Evolutionary conservation across 768 basidiomycete species (phyloP).

Genomic region (Psilocybe cubensis): DNA sequence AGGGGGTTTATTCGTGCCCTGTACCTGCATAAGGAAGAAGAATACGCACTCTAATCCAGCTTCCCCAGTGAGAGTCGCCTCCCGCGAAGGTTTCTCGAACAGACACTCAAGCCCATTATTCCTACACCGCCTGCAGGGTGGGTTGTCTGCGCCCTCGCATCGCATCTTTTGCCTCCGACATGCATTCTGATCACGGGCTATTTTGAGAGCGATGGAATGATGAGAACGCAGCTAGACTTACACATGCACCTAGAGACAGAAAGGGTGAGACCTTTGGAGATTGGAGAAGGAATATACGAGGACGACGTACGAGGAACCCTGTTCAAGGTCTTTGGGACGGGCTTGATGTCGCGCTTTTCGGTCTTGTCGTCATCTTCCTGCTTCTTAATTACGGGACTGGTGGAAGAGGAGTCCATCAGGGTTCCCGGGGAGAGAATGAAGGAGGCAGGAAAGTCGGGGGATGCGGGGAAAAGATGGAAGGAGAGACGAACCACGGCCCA

Average conservation of each 20-base stretch:
- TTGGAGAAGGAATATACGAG: not conserved
- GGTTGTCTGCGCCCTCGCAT: slow-evolving; percentile 95
- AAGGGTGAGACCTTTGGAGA: not conserved
- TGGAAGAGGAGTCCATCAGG: slow-evolving; percentile 40
- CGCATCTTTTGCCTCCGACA: slow-evolving; percentile 98
- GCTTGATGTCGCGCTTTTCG: slow-evolving; percentile 72
- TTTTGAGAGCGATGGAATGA: not conserved
- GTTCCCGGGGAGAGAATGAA: slow-evolving; percentile 21
- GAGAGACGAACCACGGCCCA: slow-evolving; percentile 17
- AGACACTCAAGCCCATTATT: slow-evolving; percentile 90
- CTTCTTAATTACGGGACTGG: slow-evolving; percentile 52
- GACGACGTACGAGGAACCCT: slow-evolving; percentile 80
- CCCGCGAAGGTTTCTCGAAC: slow-evolving; percentile 91
- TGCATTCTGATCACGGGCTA: slow-evolving; percentile 68
- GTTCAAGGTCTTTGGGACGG: slow-evolving; percentile 78
- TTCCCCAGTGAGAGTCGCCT: slow-evolving; percentile 86
- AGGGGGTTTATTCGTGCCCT: slow-evolving; percentile 21
- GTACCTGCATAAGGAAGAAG: slow-evolving; percentile 4
- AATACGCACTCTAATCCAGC: slow-evolving; percentile 82
- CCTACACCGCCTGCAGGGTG: slow-evolving; percentile 93
- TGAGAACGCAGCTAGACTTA: slow-evolving; percentile 38
- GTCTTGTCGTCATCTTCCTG: slow-evolving; percentile 59
- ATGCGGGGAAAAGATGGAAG: slow-evolving; percentile 37
- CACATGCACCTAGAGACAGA: slow-evolving; percentile 70
- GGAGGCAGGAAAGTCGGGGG: slow-evolving; percentile 25